A percentile compares a stretch with the other conserved stretches of the same genome.
phyloP scores from a whole-genome alignment of 2,329 filamentous ascomycete species.

The Gliomastix tumulicola region DNA sequence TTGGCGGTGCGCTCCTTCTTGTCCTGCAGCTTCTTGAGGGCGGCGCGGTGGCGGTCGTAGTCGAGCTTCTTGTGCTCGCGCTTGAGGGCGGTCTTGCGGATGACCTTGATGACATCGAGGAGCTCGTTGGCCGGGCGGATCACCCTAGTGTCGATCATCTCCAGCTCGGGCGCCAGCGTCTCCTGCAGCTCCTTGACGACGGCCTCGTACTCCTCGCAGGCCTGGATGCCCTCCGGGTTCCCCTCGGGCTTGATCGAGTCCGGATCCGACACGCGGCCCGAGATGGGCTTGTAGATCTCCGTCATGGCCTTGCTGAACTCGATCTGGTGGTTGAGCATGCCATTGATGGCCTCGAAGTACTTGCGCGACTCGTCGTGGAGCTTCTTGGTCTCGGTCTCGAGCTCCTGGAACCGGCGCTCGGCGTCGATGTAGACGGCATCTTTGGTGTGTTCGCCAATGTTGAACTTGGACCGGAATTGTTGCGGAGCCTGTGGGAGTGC shows the following conservation, averaged over 20 bases:
- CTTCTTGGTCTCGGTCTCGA: conserved; percentile 93
- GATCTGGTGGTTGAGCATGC: conserved; percentile 96
- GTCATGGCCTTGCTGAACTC: conserved; percentile 95
- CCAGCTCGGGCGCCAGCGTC: conserved; percentile 82
- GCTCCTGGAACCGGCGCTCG: conserved; percentile 86
- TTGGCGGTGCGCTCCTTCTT: conserved; percentile 96
- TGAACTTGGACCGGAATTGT: conserved; percentile 85
- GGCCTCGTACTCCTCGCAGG: conserved; percentile 92
- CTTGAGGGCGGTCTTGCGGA: conserved; percentile 82
- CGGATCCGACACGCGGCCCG: conserved; percentile 89
- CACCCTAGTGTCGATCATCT: conserved; percentile 92
- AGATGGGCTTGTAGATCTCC: conserved; percentile 98
- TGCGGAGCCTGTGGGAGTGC: conserved; percentile 85
- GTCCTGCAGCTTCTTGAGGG: conserved; percentile 90
- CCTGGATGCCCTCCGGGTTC: conserved; percentile 86
- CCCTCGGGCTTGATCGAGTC: conserved; percentile 74
- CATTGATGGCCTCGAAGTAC: conserved; percentile 96
- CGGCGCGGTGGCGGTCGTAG: conserved; percentile 78
- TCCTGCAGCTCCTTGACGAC: conserved; percentile 88
- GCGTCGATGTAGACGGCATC: conserved; percentile 93
- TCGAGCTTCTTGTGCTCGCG: conserved; percentile 97
- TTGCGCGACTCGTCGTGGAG: conserved; percentile 95
- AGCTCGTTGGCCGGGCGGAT: conserved; percentile 91
- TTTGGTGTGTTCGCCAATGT: conserved; percentile 91
- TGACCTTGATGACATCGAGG: conserved; percentile 89